Conservation (phyloP, 495 filamentous ascomycete genomes). For the Evernia prunastri region DNA sequence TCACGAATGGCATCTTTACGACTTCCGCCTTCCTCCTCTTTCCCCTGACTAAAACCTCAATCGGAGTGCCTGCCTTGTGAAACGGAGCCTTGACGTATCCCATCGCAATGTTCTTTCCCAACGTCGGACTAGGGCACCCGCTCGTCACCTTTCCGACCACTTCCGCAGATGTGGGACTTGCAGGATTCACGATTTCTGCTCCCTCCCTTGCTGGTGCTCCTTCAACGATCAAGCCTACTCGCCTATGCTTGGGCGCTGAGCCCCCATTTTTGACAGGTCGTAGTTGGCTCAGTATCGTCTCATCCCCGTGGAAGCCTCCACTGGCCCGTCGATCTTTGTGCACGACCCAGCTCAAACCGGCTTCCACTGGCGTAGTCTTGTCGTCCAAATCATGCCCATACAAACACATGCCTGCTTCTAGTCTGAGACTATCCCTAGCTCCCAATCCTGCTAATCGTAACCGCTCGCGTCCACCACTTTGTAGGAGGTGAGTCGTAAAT, state of each 20-base stretch:
- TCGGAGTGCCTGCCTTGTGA: slow-evolving; percentile 81
- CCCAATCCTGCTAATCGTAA: slow-evolving; percentile 80
- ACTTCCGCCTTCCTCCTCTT: slow-evolving; percentile 73
- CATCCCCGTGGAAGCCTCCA: slow-evolving; percentile 68
- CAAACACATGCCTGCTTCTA: slow-evolving; percentile 96
- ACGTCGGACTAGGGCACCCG: slow-evolving; percentile 79
- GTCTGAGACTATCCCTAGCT: slow-evolving; percentile 81
- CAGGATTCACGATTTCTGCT: slow-evolving; percentile 59
- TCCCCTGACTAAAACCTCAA: slow-evolving; percentile 74
- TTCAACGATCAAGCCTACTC: slow-evolving; percentile 76
- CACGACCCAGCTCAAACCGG: slow-evolving; percentile 77
- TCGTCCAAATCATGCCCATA: slow-evolving; percentile 98
- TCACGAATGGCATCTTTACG: slow-evolving; percentile 90
- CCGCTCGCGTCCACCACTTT: slow-evolving; percentile 50
- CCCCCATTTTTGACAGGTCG: slow-evolving; percentile 64
- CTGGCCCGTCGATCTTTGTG: slow-evolving; percentile 63
- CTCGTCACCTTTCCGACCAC: slow-evolving; percentile 68
- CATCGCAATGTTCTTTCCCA: slow-evolving; percentile 92
- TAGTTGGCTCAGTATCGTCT: slow-evolving; percentile 65
- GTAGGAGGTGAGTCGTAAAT: slow-evolving; percentile 58
- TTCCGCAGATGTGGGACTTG: slow-evolving; percentile 5
- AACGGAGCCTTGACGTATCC: slow-evolving; percentile 77
- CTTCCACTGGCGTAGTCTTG: slow-evolving; percentile 79
- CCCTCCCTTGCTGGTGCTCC: slow-evolving; percentile 89
- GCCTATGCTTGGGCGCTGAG: slow-evolving; percentile 57